Conservation (phyloP, 768 basidiomycete species). For the Lentinus brumalis region DNA sequence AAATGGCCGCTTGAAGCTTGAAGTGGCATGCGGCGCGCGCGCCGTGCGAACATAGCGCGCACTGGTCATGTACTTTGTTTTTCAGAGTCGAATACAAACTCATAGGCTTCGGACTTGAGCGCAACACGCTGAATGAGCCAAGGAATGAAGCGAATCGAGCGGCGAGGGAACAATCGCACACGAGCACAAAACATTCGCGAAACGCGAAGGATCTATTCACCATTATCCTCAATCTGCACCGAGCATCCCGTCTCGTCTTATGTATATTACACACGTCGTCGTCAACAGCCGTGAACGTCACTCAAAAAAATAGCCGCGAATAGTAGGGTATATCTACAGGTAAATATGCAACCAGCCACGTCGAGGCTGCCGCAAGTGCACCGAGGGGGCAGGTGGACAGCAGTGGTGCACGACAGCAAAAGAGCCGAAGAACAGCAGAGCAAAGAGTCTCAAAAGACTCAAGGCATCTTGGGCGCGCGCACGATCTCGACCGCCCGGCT, state of each 20-base stretch:
- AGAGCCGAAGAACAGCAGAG: neutral
- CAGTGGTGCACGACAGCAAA: neutral
- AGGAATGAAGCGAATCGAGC: too few relatives aligned
- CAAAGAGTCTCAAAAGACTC: neutral
- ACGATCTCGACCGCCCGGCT: conserved; percentile 77
- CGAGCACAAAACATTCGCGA: neutral
- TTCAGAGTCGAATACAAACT: too few relatives aligned
- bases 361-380: neutral
- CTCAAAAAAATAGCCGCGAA: neutral
- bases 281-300: too few relatives aligned
- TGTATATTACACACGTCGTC: neutral
- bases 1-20: neutral
- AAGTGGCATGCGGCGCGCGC: neutral
- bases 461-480: conserved; percentile 35
- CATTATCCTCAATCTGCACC: neutral
- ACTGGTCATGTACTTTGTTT: neutral
- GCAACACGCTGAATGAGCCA: too few relatives aligned
- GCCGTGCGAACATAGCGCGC: neutral
- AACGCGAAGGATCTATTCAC: neutral
- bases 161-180: too few relatives aligned
- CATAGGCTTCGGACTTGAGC: too few relatives aligned
- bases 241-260: neutral
- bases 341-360: conserved; percentile 2
- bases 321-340: conserved; percentile 21
- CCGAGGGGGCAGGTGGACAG: neutral